A percentile compares a stretch with the other conserved stretches of the same genome.
Evolutionary conservation across 371 early-diverging fungal species (phyloP).

Genomic region (Syncephalastrum contaminatum): DNA sequence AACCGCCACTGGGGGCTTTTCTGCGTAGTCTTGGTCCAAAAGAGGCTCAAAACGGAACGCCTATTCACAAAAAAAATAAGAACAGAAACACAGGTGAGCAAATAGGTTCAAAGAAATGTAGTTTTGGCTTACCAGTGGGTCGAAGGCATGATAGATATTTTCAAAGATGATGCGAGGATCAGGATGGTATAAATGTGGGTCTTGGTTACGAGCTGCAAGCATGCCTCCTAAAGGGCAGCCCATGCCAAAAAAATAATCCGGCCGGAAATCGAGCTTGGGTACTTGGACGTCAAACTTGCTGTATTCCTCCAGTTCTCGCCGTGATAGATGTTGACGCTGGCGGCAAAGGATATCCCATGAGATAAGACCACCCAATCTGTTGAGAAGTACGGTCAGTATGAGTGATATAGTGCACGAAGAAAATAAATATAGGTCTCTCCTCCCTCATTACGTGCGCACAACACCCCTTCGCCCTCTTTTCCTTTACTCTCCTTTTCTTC

Average conservation of each 20-base stretch:
- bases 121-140: slow-evolving; percentile 42
- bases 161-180: slow-evolving; percentile 48
- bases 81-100: not conserved
- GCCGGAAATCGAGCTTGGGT: slow-evolving; percentile 52
- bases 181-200: slow-evolving; percentile 47
- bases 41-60: slow-evolving; percentile 51
- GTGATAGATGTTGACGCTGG: slow-evolving; percentile 24
- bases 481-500: slow-evolving; percentile 1
- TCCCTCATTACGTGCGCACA: too few relatives aligned
- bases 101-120: not conserved
- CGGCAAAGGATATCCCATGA: slow-evolving; percentile 61
- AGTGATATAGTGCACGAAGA: not conserved
- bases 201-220: slow-evolving; percentile 60
- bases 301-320: slow-evolving; percentile 22
- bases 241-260: slow-evolving; percentile 54
- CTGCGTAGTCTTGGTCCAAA: slow-evolving; percentile 35
- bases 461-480: too few relatives aligned
- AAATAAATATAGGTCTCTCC: too few relatives aligned
- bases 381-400: not conserved
- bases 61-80: slow-evolving; percentile 12
- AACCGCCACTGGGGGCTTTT: slow-evolving; percentile 40
- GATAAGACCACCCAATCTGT: slow-evolving; percentile 62
- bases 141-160: slow-evolving; percentile 70
- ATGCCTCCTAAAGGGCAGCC: slow-evolving; percentile 66
- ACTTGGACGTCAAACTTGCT: slow-evolving; percentile 42